Conservation (phyloP, 805 yeast species). For the Kregervanrija delftensis region DNA sequence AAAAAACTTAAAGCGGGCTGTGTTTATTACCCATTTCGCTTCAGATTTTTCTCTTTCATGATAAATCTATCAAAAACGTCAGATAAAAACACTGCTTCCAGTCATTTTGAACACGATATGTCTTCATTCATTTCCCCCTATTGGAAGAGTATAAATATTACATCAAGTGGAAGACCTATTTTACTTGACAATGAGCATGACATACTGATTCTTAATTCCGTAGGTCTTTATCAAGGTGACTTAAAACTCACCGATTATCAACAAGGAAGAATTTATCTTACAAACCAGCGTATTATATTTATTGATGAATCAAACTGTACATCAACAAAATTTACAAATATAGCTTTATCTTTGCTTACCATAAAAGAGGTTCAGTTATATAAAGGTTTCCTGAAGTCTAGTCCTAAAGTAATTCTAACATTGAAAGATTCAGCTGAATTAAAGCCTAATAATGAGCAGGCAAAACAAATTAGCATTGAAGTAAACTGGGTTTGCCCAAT, state of each 20-base stretch:
- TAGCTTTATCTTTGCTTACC: constrained; percentile 12
- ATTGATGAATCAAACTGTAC: constrained; percentile 31
- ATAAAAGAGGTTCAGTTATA: constrained; percentile 21
- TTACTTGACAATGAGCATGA: constrained; percentile 36
- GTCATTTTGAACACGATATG: not conserved
- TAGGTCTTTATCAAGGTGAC: constrained; percentile 78
- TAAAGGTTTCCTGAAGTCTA: constrained; percentile 62
- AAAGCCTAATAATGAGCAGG: not conserved
- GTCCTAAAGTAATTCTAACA: constrained; percentile 58
- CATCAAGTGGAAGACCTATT: constrained; percentile 28
- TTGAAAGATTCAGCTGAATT: constrained; percentile 6
- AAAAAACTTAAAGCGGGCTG: too few relatives aligned
- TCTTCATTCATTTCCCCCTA: constrained; percentile 1
- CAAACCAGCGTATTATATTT: constrained; percentile 66
- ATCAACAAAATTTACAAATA: not conserved
- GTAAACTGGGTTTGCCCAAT: constrained; percentile 81
- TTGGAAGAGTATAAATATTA: constrained; percentile 19
- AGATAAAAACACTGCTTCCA: too few relatives aligned
- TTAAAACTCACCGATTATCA: constrained; percentile 57
- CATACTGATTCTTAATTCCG: constrained; percentile 42
- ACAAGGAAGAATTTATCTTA: constrained; percentile 71
- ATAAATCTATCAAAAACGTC: too few relatives aligned
- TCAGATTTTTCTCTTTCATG: too few relatives aligned
- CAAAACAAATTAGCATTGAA: constrained; percentile 3
- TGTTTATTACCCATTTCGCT: too few relatives aligned